phyloP scores from a whole-genome alignment of 805 yeast genomes.

The Yarrowia osloensis region DNA sequence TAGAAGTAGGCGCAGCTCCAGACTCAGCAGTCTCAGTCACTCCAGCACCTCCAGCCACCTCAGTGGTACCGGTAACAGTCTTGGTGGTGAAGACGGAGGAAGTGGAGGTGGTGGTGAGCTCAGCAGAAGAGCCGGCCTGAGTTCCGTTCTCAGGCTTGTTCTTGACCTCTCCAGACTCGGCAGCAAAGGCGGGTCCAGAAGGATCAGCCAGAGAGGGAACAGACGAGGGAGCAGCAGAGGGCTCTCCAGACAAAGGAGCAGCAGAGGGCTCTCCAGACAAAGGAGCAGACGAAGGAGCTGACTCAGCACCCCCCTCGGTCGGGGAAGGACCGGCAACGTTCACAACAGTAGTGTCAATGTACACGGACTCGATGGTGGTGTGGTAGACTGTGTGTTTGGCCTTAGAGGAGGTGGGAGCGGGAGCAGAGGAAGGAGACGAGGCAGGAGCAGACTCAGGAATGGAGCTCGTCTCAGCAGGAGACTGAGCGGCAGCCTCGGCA shows the following conservation, averaged over 20 bases:
- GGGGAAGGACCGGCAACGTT: constrained; percentile 3
- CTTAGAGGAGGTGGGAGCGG: neutral
- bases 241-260: neutral
- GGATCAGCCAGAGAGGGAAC: neutral
- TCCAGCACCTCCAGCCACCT: neutral
- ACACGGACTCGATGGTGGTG: neutral
- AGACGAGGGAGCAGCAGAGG: neutral
- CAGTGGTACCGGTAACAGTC: neutral
- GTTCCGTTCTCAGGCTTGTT: neutral
- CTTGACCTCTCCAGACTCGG: constrained; percentile 20
- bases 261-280: neutral
- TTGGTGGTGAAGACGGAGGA: neutral
- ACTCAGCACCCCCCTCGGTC: neutral
- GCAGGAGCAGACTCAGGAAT: neutral
- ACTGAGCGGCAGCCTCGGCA: no score
- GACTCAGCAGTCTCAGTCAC: neutral
- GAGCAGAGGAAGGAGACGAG: no score
- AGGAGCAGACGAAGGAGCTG: no score
- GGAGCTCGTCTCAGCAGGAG: no score
- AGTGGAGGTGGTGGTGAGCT: constrained; percentile 8
- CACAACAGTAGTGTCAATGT: constrained; percentile 5
- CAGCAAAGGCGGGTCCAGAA: neutral
- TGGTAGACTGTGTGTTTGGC: constrained; percentile 10
- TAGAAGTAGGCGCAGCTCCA: neutral
- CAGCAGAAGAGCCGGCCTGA: neutral